phyloP scores from a whole-genome alignment of 345 rosid species.

The Murraya koenigii region DNA sequence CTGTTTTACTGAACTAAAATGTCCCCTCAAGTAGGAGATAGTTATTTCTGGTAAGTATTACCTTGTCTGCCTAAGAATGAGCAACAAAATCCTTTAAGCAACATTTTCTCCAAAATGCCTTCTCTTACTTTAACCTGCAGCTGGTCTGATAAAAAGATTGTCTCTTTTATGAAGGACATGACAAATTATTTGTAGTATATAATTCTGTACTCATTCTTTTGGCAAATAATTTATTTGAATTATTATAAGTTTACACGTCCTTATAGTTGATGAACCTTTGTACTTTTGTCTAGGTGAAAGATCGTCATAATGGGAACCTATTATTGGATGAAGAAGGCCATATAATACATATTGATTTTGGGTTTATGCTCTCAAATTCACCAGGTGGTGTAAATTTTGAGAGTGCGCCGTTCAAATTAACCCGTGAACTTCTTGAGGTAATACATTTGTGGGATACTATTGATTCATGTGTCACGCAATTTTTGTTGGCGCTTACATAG shows the following conservation, averaged over 20 bases:
- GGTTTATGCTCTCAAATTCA: slow-evolving; percentile 98
- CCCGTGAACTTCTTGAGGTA: slow-evolving; percentile 99
- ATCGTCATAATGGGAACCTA: slow-evolving; percentile 96
- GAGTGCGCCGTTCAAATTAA: slow-evolving; percentile 99
- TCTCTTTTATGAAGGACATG: background rate
- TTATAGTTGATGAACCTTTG: background rate
- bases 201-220: background rate
- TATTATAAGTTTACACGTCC: background rate
- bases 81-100: background rate
- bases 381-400: slow-evolving; percentile 99
- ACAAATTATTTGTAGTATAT: background rate
- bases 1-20: background rate
- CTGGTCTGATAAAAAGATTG: background rate
- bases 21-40: background rate
- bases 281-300: slow-evolving; percentile 60
- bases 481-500: slow-evolving; percentile 3
- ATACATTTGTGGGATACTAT: background rate
- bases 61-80: background rate
- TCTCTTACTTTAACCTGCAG: background rate
- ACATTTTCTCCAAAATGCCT: background rate
- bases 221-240: background rate
- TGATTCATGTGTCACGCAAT: background rate
- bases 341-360: slow-evolving; percentile 97
- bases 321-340: slow-evolving; percentile 98
- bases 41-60: background rate